These are phyloP conservation scores for Pythium rhizo-oryzae DNA, from an alignment of 352 stramenopile species.

Conservation along the genomic window DNA sequence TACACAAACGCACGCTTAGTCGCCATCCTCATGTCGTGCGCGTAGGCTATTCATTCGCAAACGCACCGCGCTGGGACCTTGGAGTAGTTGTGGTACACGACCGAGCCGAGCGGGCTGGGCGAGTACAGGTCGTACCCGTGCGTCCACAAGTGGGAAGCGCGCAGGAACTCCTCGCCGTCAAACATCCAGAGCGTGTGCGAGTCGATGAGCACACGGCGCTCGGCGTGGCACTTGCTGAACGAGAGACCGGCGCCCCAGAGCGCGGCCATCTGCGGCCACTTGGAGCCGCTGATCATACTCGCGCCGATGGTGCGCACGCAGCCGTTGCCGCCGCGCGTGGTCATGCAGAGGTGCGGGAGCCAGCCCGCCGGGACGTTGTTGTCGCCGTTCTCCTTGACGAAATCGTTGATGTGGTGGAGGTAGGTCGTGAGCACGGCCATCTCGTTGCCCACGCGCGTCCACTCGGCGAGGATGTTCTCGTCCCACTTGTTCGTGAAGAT, in stretches of 20 bases:
- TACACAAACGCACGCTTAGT: slow-evolving; percentile 45
- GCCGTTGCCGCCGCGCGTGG: slow-evolving; percentile 68
- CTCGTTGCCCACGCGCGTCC: slow-evolving; percentile 76
- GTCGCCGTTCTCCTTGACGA: slow-evolving; percentile 71
- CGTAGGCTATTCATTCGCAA: background rate
- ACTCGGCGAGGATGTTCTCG: slow-evolving; percentile 69
- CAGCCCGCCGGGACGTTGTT: slow-evolving; percentile 62
- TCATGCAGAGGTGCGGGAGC: slow-evolving; percentile 76
- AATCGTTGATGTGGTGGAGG: slow-evolving; percentile 83
- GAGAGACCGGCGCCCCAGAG: slow-evolving; percentile 80
- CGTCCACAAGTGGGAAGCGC: slow-evolving; percentile 41
- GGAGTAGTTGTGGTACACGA: slow-evolving; percentile 57
- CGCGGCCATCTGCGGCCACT: slow-evolving; percentile 72
- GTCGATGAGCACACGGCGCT: slow-evolving; percentile 72
- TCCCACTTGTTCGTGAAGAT: slow-evolving; percentile 90
- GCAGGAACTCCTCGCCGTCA: slow-evolving; percentile 47
- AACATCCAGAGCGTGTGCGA: slow-evolving; percentile 74
- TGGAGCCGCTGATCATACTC: slow-evolving; percentile 76
- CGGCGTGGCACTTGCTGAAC: slow-evolving; percentile 87
- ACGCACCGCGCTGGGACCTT: slow-evolving; percentile 37
- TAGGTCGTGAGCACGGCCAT: slow-evolving; percentile 87
- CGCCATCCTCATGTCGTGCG: background rate
- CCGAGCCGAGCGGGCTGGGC: slow-evolving; percentile 36
- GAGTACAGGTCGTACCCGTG: slow-evolving; percentile 48
- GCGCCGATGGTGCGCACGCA: slow-evolving; percentile 71